Percentiles rank a stretch among this genome's conserved stretches.
Conservation (phyloP, 768 basidiomycete genomes). For the Zangia roseola region DNA sequence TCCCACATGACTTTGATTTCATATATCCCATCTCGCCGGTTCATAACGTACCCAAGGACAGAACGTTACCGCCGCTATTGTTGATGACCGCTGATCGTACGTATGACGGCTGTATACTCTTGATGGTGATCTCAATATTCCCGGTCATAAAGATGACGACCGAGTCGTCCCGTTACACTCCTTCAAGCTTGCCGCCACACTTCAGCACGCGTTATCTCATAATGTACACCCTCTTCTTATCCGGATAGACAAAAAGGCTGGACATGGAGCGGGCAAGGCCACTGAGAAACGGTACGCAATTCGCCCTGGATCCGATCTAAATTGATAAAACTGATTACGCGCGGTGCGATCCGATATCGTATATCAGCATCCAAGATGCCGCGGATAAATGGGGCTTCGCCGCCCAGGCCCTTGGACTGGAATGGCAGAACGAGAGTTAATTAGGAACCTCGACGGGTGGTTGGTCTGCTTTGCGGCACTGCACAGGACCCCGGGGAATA, state of each 20-base stretch:
- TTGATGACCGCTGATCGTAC: conserved; percentile 82
- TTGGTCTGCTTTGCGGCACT: not conserved
- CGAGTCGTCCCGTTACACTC: conserved; percentile 87
- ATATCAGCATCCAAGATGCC: conserved; percentile 65
- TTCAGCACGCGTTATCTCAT: conserved; percentile 61
- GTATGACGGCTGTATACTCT: conserved; percentile 25
- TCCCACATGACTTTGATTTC: conserved; percentile 80
- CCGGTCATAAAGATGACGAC: conserved; percentile 59
- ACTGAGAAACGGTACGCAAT: conserved; percentile 58
- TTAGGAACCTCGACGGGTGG: not conserved
- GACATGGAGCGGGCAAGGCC: conserved; percentile 79
- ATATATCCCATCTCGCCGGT: conserved; percentile 77
- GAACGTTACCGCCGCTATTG: conserved; percentile 63
- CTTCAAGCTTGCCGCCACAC: conserved; percentile 78
- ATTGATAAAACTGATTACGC: conserved; percentile 15
- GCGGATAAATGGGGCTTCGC: conserved; percentile 80
- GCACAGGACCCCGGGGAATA: not conserved
- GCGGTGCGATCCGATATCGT: not conserved
- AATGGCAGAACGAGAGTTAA: conserved; percentile 29
- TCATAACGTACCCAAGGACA: conserved; percentile 69
- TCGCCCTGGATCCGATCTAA: not conserved
- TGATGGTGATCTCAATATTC: conserved; percentile 4
- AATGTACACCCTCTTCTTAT: conserved; percentile 75
- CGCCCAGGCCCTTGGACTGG: conserved; percentile 59
- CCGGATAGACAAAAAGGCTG: conserved; percentile 76